phyloP scores from a whole-genome alignment of 306 rosid species.

The Acacia melanoxylon region DNA sequence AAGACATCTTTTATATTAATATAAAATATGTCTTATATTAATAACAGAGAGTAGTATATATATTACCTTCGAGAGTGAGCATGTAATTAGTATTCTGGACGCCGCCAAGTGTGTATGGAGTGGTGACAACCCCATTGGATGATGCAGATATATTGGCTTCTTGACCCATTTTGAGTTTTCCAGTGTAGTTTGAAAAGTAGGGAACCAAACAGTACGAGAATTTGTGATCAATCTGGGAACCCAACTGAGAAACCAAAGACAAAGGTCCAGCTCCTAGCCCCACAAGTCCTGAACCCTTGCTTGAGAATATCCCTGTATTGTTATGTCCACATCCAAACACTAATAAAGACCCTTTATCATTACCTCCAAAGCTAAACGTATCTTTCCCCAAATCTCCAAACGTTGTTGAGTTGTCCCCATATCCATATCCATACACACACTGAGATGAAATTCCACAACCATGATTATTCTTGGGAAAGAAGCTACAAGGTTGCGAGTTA shows the following conservation, averaged over 20 bases:
- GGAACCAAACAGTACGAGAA: constrained; percentile 30
- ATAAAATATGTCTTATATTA: too few relatives aligned
- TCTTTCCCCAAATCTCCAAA: neutral
- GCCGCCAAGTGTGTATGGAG: neutral
- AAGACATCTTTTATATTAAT: too few relatives aligned
- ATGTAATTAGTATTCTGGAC: neutral
- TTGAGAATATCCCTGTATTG: neutral
- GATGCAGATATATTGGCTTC: neutral
- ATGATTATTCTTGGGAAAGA: neutral
- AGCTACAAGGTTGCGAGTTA: neutral
- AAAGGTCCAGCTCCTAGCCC: constrained; percentile 28
- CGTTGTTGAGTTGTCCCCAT: neutral
- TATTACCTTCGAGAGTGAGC: constrained; percentile 10
- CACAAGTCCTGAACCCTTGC: neutral
- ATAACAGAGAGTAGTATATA: too few relatives aligned
- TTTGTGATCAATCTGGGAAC: neutral
- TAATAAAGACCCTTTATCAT: neutral
- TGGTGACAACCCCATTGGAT: neutral
- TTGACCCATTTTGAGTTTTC: constrained; percentile 6
- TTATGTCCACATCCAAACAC: constrained; percentile 17
- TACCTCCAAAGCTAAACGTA: neutral
- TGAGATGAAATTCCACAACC: neutral
- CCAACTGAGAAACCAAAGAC: constrained; percentile 18
- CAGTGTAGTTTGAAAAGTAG: neutral
- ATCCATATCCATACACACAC: neutral